Evolutionary conservation across 1,139 yeast genomes (phyloP), one percentile per base, ranked within the genome.

Genomic region (Sugiyamaella paludigena): DNA sequence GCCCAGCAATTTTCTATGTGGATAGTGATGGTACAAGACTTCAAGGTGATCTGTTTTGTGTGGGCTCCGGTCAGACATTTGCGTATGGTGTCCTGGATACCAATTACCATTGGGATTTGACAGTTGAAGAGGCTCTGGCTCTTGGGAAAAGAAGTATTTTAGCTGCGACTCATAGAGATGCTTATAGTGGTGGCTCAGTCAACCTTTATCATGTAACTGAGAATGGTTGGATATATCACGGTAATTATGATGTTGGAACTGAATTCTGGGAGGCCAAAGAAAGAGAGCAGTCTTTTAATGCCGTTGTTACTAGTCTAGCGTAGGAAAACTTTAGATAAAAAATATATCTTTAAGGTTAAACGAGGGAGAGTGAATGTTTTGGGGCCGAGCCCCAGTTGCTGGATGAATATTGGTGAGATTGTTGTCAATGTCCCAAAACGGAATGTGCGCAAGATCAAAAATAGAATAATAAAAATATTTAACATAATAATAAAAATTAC

Each of bases 51-150:
- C 64, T 89, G 56, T 94, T 94, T 71, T 89, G 97, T 76, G 99
- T 92, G 32, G 99, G 99, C 42, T 91, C 98, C 0, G 99, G 99
- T 71, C 98, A 92, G 73, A 92, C 98, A 0, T 92, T 92, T 72
- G 99, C 99, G n/a, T 92, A 92, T 65, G 98, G 99, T 77, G 98
- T 92, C 26, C 77, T 92, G 58, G 99, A 92, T 68, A 80, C 95
- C 33, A 89, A 87, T 61, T 87, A 88, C 72, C 79, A 77, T 61
- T 88, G 96, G 95, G 97, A 91, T 63, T 72, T 91, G 58, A 66
- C 86, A 0, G 94, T 87, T 7, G 98, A 92, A 57, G 98, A 92
- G 54, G 98, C 98, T 3, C 77, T 94, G 58, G 87, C 85, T 62
- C 78, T 92, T 58, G 99, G 98, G 57, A 91, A 91, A 72, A 83